Conservation (phyloP, 2,329 filamentous ascomycete genomes). For the Botrytis fabae region DNA sequence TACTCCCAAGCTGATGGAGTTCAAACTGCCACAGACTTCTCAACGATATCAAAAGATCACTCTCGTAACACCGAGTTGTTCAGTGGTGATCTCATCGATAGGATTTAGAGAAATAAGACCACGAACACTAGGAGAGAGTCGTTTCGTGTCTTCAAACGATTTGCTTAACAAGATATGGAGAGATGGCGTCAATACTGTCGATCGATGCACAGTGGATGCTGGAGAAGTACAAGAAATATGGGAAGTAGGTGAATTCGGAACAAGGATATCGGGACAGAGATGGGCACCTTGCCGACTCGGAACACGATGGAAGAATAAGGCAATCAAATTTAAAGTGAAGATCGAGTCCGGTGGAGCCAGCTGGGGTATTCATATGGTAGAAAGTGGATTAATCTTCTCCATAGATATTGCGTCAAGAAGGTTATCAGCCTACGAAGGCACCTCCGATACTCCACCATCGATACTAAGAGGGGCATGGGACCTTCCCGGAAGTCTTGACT, state of each 20-base stretch:
- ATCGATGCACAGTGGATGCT: constrained; percentile 15
- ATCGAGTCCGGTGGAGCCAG: constrained; percentile 12
- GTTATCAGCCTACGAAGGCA: not conserved
- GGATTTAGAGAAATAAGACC: constrained; percentile 27
- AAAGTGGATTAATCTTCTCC: constrained; percentile 12
- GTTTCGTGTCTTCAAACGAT: constrained; percentile 31
- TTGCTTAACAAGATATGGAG: constrained; percentile 33
- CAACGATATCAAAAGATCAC: constrained; percentile 33
- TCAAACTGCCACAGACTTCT: constrained; percentile 30
- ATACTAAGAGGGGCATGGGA: not conserved
- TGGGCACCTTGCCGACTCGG: constrained; percentile 11
- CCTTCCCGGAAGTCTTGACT: not conserved
- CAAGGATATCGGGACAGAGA: constrained; percentile 12
- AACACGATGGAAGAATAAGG: constrained; percentile 12
- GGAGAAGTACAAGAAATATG: constrained; percentile 13
- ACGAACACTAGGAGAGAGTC: constrained; percentile 24
- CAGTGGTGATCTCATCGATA: constrained; percentile 28
- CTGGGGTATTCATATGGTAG: constrained; percentile 15
- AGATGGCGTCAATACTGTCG: constrained; percentile 25
- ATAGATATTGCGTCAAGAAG: constrained; percentile 8
- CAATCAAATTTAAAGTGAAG: constrained; percentile 7
- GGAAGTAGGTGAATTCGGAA: constrained; percentile 10
- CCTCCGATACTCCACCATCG: constrained; percentile 1
- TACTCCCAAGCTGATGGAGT: constrained; percentile 19
- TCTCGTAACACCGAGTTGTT: constrained; percentile 30